phyloP scores from a whole-genome alignment of 2,329 filamentous ascomycete species.

The Talaromyces verruculosus region DNA sequence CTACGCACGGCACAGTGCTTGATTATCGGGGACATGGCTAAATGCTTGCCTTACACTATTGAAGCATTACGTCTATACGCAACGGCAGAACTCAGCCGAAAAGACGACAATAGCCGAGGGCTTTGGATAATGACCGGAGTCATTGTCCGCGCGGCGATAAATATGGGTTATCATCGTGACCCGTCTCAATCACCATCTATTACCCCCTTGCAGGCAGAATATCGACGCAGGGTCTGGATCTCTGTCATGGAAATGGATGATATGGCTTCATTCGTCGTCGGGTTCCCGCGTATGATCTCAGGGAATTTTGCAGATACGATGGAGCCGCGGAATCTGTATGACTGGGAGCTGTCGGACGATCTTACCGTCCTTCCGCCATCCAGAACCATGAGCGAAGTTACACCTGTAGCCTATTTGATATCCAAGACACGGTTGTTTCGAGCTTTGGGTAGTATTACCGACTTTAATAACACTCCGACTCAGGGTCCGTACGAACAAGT shows the following conservation, averaged over 20 bases:
- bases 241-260: constrained; percentile 60
- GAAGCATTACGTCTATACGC: constrained; percentile 63
- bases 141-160: constrained; percentile 62
- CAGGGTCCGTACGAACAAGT: constrained; percentile 59
- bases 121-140: constrained; percentile 62
- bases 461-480: constrained; percentile 38
- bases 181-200: constrained; percentile 54
- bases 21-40: constrained; percentile 62
- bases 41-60: constrained; percentile 59
- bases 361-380: constrained; percentile 56
- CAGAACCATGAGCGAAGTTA: constrained; percentile 60
- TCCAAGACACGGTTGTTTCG: constrained; percentile 46
- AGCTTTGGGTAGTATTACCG: constrained; percentile 48
- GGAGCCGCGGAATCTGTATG: constrained; percentile 62
- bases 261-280: constrained; percentile 65
- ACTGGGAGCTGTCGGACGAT: constrained; percentile 63
- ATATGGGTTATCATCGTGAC: constrained; percentile 66
- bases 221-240: constrained; percentile 51
- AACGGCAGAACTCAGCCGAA: constrained; percentile 60
- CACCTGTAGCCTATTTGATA: constrained; percentile 52
- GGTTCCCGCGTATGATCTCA: constrained; percentile 65
- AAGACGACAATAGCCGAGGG: constrained; percentile 59
- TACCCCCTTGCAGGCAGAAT: constrained; percentile 62
- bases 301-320: constrained; percentile 63
- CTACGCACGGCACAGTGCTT: constrained; percentile 63